Evolutionary conservation across 805 yeast species (phyloP), one percentile per base, ranked within the genome.

Genomic region (Lipomyces sp.): DNA sequence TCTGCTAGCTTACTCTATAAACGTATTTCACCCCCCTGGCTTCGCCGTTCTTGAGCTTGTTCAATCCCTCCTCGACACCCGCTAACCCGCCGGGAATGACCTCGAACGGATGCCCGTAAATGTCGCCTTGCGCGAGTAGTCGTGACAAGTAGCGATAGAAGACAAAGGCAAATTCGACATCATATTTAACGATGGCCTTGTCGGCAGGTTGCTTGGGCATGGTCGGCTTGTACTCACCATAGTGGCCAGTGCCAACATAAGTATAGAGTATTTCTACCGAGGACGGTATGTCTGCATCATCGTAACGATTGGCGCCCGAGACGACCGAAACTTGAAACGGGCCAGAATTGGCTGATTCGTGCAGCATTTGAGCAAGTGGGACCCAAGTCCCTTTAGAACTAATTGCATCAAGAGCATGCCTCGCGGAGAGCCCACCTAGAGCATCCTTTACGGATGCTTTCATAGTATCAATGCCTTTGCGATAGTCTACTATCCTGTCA

Each of bases 401-500:
- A 7, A 63, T 32, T 13, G 63, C 53, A 24, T 63, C 66, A 29
- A 39, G 59, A 8, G 51, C 58, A 33, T 63, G 62, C 18, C 33
- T 30, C 5, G 54, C 54, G 8, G 8, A 13, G 3, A 34, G 15
- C 3, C 53, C 34, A 4, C 35, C 51, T 37, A 57, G 53, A 2
- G 62, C 66, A 35, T 34, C 53, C 42, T 59, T 54, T 4, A 63
- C 35, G 4, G n/a, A 18, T 2, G 45, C 51, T 8, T 57, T 45
- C 53, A 63, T 59, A 10, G n/a, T 42, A 30, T 37, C 48, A 3
- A 53, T 53, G 11, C 45, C 53, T 4, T 30, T 6, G 24, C 66
- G 66, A 37, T 63, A 63, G 51, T 63, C 66, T 24, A 63, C 51
- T 35, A 63, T 56, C 24, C 15, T 32, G 34, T 63, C 66, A 24